Conservation (phyloP, 2,329 filamentous ascomycete species). For the Curvularia sp. region DNA sequence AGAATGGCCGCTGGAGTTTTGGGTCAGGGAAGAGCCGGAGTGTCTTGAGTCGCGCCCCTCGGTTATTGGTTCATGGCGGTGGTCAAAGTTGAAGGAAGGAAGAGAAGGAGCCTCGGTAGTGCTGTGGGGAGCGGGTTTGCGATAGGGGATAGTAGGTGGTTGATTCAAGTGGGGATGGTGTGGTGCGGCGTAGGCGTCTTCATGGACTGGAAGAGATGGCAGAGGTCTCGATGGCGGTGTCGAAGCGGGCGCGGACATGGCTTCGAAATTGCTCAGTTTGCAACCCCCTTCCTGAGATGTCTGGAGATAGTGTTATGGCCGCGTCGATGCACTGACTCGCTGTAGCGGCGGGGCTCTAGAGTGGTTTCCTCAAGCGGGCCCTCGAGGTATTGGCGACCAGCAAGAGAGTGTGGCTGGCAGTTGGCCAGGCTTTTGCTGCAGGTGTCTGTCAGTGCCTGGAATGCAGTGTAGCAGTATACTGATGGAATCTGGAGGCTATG, state of each 20-base stretch:
- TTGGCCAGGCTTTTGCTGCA: slow-evolving; percentile 4
- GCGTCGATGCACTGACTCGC: slow-evolving; percentile 26
- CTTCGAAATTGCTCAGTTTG: slow-evolving; percentile 18
- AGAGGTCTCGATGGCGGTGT: slow-evolving; percentile 33
- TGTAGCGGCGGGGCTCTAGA: slow-evolving; percentile 19
- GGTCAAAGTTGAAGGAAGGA: slow-evolving; percentile 44
- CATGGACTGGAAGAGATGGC: slow-evolving; percentile 36
- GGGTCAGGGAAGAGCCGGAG: slow-evolving; percentile 43
- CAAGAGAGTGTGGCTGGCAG: slow-evolving; percentile 1
- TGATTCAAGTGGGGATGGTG: slow-evolving; percentile 19
- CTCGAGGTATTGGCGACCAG: slow-evolving; percentile 3
- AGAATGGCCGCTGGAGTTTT: slow-evolving; percentile 47
- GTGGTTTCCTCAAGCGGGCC: slow-evolving; percentile 14
- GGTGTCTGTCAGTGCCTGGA: slow-evolving; percentile 22
- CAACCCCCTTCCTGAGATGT: slow-evolving; percentile 11
- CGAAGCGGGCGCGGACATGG: slow-evolving; percentile 40
- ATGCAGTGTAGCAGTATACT: slow-evolving; percentile 21
- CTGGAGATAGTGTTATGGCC: slow-evolving; percentile 18
- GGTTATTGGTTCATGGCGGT: slow-evolving; percentile 39
- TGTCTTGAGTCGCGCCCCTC: slow-evolving; percentile 45
- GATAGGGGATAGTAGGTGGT: slow-evolving; percentile 33
- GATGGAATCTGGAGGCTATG: slow-evolving; percentile 13
- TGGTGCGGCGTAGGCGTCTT: slow-evolving; percentile 18
- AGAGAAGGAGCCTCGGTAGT: slow-evolving; percentile 32
- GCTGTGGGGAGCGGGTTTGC: slow-evolving; percentile 32